Evolutionary conservation across 2,329 filamentous ascomycete species (phyloP), one percentile per base, ranked within the genome.

Genomic region (Ceratocystis colombiana): DNA sequence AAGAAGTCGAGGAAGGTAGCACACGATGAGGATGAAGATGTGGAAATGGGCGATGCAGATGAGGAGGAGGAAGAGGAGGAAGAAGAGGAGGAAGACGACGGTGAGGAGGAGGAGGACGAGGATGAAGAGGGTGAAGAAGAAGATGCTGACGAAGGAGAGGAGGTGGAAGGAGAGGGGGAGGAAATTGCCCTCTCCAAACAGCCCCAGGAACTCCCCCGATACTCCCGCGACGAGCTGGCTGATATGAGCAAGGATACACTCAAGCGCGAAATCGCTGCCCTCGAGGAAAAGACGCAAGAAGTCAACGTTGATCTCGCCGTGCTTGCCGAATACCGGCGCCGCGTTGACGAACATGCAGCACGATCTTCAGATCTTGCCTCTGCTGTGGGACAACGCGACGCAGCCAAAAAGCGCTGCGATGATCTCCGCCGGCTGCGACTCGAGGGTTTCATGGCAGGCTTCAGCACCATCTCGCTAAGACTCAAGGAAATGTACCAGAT

Each of bases 401-500:
- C 84, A 0, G 91, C 90, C 70, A 99, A 97, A 82, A 89, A 90
- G 74, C 88, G 91, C 7, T 91, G 92, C 71, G 93, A 97, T 72
- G 91, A 96, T 70, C 85, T 99, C 64, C 89, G 94, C 12, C 88
- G 90, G 15, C 80, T 96, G 62, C 89, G 94, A 37, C 81, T 97
- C 6, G 93, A 96, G 71, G 93, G 94, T 45, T 99, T 99, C 82
- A 97, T 97, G 92, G 90, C 95, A 74, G 94, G 95, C 48, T 97
- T 99, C 79, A 88, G 88, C 72, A 88, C 85, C 69, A 99, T 99
- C 75, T 97, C 93, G 1, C 81, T 96, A 28, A 88, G 93, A 0
- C 81, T 99, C 59, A 99, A 99, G 79, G 94, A 99, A 74, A 99
- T 99, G 94, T 99, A 99, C 78, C 94, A 99, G 75, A 96, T 99